Conservation (phyloP, 2,329 filamentous ascomycete genomes). For the Ophiostoma triangulosporum region DNA sequence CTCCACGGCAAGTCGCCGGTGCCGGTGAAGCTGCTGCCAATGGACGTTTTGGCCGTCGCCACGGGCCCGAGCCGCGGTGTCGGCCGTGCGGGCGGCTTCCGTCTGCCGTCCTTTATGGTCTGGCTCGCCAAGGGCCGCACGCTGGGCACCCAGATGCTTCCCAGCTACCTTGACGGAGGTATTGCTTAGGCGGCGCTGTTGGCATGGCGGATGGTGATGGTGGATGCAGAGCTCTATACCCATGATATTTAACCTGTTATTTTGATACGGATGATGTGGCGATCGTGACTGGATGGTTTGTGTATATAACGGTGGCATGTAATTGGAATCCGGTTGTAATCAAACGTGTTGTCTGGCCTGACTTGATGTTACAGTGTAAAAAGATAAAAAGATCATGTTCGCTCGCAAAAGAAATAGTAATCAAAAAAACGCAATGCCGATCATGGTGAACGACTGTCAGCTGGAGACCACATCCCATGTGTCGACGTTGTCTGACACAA, state of each 20-base stretch:
- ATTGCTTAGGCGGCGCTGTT: constrained; percentile 18
- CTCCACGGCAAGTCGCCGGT: constrained; percentile 31
- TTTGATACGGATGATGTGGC: no score
- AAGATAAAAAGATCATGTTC: no score
- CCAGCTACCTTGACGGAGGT: constrained; percentile 34
- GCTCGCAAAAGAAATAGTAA: no score
- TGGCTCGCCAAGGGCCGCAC: constrained; percentile 39
- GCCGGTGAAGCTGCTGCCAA: constrained; percentile 31
- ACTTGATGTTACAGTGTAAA: no score
- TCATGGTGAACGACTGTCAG: no score
- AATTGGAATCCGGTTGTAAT: no score
- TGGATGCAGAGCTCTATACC: neutral
- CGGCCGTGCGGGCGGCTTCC: constrained; percentile 30
- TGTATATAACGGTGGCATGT: no score
- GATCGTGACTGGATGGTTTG: no score
- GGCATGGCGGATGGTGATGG: neutral
- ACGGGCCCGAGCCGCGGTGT: constrained; percentile 36
- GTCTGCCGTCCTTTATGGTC: constrained; percentile 36
- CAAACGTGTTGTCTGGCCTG: no score
- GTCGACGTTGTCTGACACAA: neutral
- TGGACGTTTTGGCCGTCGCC: constrained; percentile 36
- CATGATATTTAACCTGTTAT: no score
- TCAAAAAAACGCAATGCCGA: no score
- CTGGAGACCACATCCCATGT: no score
- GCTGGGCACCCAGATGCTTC: constrained; percentile 30